Evolutionary conservation across 2,329 filamentous ascomycete species (phyloP).

Genomic region (Cercospora nicotianae): DNA sequence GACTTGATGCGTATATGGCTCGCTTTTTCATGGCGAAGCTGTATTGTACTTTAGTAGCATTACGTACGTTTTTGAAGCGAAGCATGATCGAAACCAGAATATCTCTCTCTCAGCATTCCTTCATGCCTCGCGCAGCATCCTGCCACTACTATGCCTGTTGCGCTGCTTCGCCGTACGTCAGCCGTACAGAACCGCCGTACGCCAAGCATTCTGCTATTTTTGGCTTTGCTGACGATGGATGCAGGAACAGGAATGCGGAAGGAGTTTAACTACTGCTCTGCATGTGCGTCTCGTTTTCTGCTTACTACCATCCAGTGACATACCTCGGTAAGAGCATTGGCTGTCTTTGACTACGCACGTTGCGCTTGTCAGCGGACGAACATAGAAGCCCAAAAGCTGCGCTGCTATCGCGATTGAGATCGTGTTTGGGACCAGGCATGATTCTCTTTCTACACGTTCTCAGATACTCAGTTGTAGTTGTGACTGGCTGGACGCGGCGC

Average conservation of each 20-base stretch:
- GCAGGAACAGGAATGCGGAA: not conserved
- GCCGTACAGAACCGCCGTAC: no score
- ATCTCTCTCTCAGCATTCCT: not conserved
- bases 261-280: not conserved
- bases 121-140: not conserved
- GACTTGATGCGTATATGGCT: not conserved
- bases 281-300: not conserved
- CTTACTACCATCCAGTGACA: not conserved
- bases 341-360: not conserved
- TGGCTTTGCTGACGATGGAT: not conserved
- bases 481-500: not conserved
- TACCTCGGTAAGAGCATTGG: not conserved
- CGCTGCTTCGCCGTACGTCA: no score
- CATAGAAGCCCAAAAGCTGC: no score
- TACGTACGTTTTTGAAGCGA: slow-evolving; percentile 11
- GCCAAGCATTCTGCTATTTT: not conserved
- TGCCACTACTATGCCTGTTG: not conserved
- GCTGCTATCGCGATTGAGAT: not conserved
- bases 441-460: not conserved
- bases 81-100: not conserved
- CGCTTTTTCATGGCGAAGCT: not conserved
- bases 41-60: slow-evolving; percentile 8
- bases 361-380: not conserved
- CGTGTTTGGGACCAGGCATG: not conserved
- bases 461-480: not conserved